Evolutionary conservation across 2,329 filamentous ascomycete species (phyloP).

Genomic region (Cordyceps fumosorosea): DNA sequence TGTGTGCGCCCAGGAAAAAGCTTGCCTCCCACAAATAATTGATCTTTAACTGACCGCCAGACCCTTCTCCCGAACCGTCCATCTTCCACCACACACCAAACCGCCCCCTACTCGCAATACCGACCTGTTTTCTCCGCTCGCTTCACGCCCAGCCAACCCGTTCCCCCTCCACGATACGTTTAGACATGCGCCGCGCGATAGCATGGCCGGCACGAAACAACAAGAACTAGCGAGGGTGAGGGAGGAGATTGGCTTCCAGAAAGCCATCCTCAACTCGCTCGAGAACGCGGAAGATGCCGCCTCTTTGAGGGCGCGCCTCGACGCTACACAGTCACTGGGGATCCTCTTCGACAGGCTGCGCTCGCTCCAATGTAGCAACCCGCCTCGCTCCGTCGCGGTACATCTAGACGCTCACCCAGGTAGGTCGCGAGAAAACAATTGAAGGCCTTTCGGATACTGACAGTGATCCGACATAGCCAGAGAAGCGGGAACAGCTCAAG

Average conservation of each 20-base stretch:
- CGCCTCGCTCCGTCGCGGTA: background rate
- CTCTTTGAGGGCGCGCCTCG: background rate
- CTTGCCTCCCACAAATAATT: background rate
- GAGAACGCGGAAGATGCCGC: constrained; percentile 12
- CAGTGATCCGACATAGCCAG: background rate
- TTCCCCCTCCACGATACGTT: background rate
- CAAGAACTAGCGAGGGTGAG: constrained; percentile 21
- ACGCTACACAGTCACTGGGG: background rate
- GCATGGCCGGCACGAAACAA: constrained; percentile 15
- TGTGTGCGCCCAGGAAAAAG: background rate
- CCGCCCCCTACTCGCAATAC: too few relatives aligned
- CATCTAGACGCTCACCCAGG: background rate
- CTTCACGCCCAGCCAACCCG: too few relatives aligned
- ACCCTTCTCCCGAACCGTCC: too few relatives aligned
- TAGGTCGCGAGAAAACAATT: background rate
- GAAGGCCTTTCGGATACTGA: background rate
- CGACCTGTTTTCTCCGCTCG: too few relatives aligned
- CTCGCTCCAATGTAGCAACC: background rate
- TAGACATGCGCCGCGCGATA: constrained; percentile 13
- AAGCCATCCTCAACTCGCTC: constrained; percentile 38
- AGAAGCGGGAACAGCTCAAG: background rate
- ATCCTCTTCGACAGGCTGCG: background rate
- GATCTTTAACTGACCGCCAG: too few relatives aligned
- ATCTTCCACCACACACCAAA: too few relatives aligned
- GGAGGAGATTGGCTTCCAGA: constrained; percentile 37